A percentile compares a stretch with the other conserved stretches of the same genome.
These are phyloP conservation scores for Cryphonectria naterciae DNA, from an alignment of 2,329 filamentous ascomycete genomes.

Conservation along the genomic window DNA sequence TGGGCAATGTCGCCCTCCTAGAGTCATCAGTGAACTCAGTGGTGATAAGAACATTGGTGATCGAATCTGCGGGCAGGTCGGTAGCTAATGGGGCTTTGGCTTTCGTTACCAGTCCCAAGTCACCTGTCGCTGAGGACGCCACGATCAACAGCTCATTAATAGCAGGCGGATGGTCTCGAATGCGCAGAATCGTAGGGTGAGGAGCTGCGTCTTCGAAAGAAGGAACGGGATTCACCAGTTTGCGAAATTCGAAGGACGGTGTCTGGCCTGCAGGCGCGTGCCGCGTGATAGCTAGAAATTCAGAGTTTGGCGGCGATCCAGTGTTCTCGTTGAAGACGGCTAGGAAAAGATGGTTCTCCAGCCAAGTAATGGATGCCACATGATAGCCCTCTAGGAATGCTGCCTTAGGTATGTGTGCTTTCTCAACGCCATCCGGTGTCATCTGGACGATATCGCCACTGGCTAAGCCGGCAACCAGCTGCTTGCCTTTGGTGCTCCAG, in stretches of 20 bases:
- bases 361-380: conserved; percentile 83
- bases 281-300: conserved; percentile 80
- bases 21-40: conserved; percentile 75
- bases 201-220: conserved; percentile 71
- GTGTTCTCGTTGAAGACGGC: conserved; percentile 73
- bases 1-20: conserved; percentile 74
- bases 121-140: conserved; percentile 77
- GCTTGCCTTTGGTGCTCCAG: conserved; percentile 94
- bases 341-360: conserved; percentile 85
- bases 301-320: conserved; percentile 63
- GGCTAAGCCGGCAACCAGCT: conserved; percentile 82
- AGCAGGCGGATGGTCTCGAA: conserved; percentile 80
- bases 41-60: conserved; percentile 72
- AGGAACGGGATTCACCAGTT: conserved; percentile 73
- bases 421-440: conserved; percentile 77
- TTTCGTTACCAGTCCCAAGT: conserved; percentile 78
- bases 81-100: conserved; percentile 69
- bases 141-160: conserved; percentile 82
- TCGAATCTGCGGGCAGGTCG: conserved; percentile 58
- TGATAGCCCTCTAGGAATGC: conserved; percentile 69
- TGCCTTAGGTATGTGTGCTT: conserved; percentile 79
- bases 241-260: conserved; percentile 71
- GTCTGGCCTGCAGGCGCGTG: conserved; percentile 52
- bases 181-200: conserved; percentile 76
- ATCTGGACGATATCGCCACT: conserved; percentile 84